Percentiles rank a stretch among this genome's conserved stretches.
Conservation (phyloP, 1,139 yeast genomes). For the Saccharomyces hybrid region DNA sequence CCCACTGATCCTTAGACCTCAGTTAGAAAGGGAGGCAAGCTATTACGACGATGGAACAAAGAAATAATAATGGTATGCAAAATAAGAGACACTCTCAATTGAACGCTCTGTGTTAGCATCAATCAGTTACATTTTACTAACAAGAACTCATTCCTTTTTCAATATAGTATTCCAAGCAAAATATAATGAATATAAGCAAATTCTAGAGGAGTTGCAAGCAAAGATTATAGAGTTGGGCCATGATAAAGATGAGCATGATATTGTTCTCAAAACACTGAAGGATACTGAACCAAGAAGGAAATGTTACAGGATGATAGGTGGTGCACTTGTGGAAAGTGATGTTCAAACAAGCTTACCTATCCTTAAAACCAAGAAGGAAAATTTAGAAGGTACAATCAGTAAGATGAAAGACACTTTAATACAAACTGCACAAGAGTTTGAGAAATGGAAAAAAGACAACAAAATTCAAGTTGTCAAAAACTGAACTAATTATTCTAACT, state of each 20-base stretch:
- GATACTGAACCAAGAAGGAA: constrained; percentile 49
- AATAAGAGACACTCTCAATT: neutral
- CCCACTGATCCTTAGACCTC: neutral
- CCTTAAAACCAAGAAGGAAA: constrained; percentile 50
- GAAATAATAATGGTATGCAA: constrained; percentile 12
- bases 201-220: constrained; percentile 48
- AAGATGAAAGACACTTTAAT: constrained; percentile 41
- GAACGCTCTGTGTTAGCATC: too few relatives aligned
- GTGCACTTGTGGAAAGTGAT: constrained; percentile 76
- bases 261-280: constrained; percentile 49
- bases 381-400: constrained; percentile 37
- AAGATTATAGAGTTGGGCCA: constrained; percentile 47
- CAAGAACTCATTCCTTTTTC: constrained; percentile 32
- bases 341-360: constrained; percentile 70
- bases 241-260: constrained; percentile 44
- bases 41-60: constrained; percentile 11
- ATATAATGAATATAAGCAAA: constrained; percentile 51
- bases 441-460: constrained; percentile 58
- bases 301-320: constrained; percentile 92
- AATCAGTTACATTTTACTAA: constrained; percentile 2
- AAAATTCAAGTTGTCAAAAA: constrained; percentile 54
- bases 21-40: neutral
- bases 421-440: constrained; percentile 47
- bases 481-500: constrained; percentile 8
- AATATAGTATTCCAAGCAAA: constrained; percentile 32